Base-by-base conservation (phyloP, 345 rosid species). In the Xanthoceras sorbifolium region DNA sequence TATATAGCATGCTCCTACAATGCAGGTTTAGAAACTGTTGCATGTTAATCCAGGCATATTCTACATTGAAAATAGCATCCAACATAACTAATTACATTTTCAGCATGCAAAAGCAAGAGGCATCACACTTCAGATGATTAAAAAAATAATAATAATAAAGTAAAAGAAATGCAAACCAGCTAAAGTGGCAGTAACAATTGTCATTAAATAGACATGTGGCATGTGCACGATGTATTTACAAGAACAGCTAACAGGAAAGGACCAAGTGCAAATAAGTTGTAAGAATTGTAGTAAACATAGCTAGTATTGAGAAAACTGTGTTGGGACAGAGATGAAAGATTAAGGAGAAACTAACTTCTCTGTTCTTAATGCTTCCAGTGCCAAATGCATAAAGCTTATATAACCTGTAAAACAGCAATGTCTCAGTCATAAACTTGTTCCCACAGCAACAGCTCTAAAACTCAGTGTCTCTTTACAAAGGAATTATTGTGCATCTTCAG, bases 401-500 rank as follows among this genome's bases (percentile, higher is more conserved):
- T 22, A 7, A 20, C 65, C 25, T 18, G 28, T 17, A 26, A 62
- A 25, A 6, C 8, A 26, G 20, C 57, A 23, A 42, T 28, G 26
- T 28, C 14, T 29, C 76, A 5, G 67, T 66, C 14, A 28, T 20
- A n/a, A 2, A 31, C 4, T 36, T 42, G 10, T 17, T 42, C 1
- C 17, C 25, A 44, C 60, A 0, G 7, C 25, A 32, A 63, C 67
- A 44, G 22, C 72, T 59, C 17, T 9, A 42, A 69, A 31, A 55
- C 46, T 88, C 87, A 87, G 29, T 84, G 87, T 82, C 89, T 88
- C 79, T 83, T 87, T 15, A 79, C 48, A 44, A 81, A 75, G 34
- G 91, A 88, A 78, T 20, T 82, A 74, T 90, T 78, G 65, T 95
- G 98, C 98, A 95, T 87, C 82, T 84, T 87, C 76, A 88, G 80